phyloP scores from a whole-genome alignment of 345 rosid genomes.

The Crucihimalaya himalaica region DNA sequence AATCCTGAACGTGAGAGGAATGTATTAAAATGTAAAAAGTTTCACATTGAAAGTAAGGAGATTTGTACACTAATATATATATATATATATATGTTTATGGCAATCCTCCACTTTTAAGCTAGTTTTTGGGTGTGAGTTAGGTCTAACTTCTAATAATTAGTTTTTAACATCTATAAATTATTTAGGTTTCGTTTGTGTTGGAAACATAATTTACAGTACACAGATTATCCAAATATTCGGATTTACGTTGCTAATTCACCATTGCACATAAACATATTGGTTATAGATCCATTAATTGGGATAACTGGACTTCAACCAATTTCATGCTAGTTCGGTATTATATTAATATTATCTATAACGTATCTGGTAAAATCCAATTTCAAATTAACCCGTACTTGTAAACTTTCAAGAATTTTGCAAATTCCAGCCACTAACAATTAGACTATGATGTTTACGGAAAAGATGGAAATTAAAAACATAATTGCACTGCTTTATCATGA shows the following conservation, averaged over 20 bases:
- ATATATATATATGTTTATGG: too few relatives aligned
- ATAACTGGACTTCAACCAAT: not conserved
- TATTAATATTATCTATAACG: too few relatives aligned
- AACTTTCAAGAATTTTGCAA: not conserved
- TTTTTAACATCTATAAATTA: not conserved
- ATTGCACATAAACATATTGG: not conserved
- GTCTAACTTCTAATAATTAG: too few relatives aligned
- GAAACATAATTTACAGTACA: not conserved
- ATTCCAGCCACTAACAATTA: not conserved
- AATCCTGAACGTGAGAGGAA: too few relatives aligned
- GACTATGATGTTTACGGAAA: not conserved
- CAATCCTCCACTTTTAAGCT: too few relatives aligned
- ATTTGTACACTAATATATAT: too few relatives aligned
- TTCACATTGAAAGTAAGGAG: too few relatives aligned
- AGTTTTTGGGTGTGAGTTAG: too few relatives aligned
- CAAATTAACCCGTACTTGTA: not conserved
- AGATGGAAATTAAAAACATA: constrained; percentile 19
- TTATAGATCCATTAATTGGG: not conserved
- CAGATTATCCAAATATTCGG: too few relatives aligned
- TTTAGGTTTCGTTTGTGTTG: not conserved
- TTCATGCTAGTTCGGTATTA: too few relatives aligned
- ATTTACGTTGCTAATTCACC: not conserved
- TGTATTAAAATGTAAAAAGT: too few relatives aligned
- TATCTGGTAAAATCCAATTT: not conserved
- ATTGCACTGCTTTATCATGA: constrained; percentile 11